These are phyloP conservation scores for Acanthamoeba quina DNA, from an alignment of 208 protist species.

Conservation along the genomic window DNA sequence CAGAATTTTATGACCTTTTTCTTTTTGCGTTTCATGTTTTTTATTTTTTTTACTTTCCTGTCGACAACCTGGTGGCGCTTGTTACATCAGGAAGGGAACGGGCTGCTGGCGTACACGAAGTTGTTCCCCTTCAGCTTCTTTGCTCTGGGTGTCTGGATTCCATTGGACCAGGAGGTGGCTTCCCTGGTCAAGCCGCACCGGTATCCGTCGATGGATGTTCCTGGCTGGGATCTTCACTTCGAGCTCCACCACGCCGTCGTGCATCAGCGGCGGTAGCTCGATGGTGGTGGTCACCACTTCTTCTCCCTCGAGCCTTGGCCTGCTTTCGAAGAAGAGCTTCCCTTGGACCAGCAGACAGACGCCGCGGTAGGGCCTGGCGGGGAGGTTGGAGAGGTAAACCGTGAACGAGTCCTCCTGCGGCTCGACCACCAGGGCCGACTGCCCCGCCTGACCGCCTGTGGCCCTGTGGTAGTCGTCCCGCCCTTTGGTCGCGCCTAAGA, in stretches of 20 bases:
- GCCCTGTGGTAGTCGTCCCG: neutral
- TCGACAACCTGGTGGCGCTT: no score
- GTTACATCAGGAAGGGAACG: no score
- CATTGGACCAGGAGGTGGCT: neutral
- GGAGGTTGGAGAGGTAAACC: neutral
- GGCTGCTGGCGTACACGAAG: no score
- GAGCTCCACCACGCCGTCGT: neutral
- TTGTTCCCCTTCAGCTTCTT: no score
- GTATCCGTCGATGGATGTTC: neutral
- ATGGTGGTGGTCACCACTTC: neutral
- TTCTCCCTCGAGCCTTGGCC: neutral
- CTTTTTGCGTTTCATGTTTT: neutral
- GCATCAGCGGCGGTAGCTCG: neutral
- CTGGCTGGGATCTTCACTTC: neutral
- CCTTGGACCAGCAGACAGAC: neutral
- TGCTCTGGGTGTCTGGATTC: neutral
- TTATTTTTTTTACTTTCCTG: neutral
- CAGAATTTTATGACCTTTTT: neutral
- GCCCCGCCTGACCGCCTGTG: neutral
- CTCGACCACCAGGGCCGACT: neutral
- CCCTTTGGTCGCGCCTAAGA: neutral
- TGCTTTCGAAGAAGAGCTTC: constrained; percentile 34
- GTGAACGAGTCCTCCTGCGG: neutral
- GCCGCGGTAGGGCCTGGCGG: neutral
- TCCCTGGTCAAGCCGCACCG: neutral